Base-by-base conservation (phyloP, 2,329 filamentous ascomycete genomes). In the Endocalyx cinctus region DNA sequence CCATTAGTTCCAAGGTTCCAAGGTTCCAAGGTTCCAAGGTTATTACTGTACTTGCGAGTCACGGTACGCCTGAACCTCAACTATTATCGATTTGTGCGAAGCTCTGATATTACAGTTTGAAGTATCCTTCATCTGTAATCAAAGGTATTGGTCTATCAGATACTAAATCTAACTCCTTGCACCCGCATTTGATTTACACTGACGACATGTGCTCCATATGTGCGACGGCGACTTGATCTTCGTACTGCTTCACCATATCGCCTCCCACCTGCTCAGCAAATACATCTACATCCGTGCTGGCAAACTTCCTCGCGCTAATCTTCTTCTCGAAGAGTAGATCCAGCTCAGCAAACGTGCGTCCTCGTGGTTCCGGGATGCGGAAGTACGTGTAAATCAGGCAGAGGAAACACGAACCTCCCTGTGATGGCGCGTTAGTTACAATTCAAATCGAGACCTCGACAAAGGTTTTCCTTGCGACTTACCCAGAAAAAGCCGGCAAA, bases 401-500 rank as follows among this genome's bases (percentile, higher is more conserved):
- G 35, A 79, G 61, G 63, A 87, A 86, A 62, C 85, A 90, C 37
- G 87, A 80, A 1, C 81, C 84, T 11, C 78, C 81, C 71, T 74
- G 44, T 10, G 12, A 23, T 34, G n/a, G n/a, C n/a, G n/a, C n/a
- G n/a, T n/a, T n/a, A n/a, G n/a, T n/a, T n/a, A n/a, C n/a, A n/a
- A n/a, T n/a, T n/a, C n/a, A n/a, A n/a, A n/a, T n/a, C n/a, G n/a
- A n/a, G n/a, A n/a, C n/a, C n/a, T n/a, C n/a, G n/a, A n/a, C n/a
- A n/a, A n/a, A n/a, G n/a, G n/a, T n/a, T n/a, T n/a, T 11, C 22
- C 10, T n/a, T 17, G 17, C 7, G 19, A 50, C 67, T 51, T 56
- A 73, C 62, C 84, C 87, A 87, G 68, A 94, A 94, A 65, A 94
- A 94, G 17, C 88, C 87, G 1, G 87, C 77, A 50, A 76, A 92